Evolutionary conservation across 495 filamentous ascomycete species (phyloP).

Genomic region (Aspergillus mulundensis): DNA sequence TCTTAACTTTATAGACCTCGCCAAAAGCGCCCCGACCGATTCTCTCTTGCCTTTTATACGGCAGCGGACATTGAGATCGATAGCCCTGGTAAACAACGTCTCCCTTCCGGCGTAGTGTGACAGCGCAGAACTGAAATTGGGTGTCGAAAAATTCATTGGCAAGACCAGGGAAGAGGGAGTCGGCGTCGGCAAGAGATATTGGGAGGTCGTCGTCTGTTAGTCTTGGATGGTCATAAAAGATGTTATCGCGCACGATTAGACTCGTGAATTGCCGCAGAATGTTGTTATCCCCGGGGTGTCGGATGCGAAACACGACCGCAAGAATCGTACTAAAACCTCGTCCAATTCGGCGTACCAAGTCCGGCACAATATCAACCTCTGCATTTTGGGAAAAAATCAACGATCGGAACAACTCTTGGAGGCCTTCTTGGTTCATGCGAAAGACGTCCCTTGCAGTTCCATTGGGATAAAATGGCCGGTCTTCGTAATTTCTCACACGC

Average conservation of each 20-base stretch:
- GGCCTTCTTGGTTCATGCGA: not conserved
- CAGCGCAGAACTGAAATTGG: conserved; percentile 19
- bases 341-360: not conserved
- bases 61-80: conserved; percentile 10
- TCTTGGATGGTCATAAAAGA: not conserved
- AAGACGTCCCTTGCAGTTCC: conserved; percentile 8
- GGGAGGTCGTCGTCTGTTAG: conserved; percentile 11
- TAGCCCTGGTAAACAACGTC: conserved; percentile 11
- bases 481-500: not conserved
- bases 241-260: conserved; percentile 3
- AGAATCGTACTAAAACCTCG: not conserved
- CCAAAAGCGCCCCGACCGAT: conserved; percentile 17
- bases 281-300: not conserved
- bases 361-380: not conserved
- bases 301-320: not conserved
- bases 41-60: conserved; percentile 11
- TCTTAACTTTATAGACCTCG: conserved; percentile 14
- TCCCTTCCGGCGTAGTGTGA: conserved; percentile 11
- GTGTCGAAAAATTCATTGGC: conserved; percentile 10
- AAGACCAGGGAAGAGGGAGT: not conserved
- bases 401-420: not conserved
- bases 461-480: conserved; percentile 6
- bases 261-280: conserved; percentile 2
- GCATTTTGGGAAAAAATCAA: not conserved
- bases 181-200: not conserved